Conservation (phyloP, 2,329 filamentous ascomycete species). For the Ophiosphaerella narmari region DNA sequence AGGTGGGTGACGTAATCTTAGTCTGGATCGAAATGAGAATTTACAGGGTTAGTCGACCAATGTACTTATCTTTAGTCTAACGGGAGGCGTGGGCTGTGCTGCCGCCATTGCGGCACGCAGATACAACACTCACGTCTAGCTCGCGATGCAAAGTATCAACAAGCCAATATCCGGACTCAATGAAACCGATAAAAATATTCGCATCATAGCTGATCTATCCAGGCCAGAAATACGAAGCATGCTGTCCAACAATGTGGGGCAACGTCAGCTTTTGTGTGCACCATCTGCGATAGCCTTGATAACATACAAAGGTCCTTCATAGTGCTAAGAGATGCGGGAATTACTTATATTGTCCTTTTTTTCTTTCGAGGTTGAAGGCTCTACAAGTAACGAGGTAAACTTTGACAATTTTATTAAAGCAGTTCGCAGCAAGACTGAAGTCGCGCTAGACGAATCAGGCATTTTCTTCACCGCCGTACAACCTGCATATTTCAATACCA, state of each 20-base stretch:
- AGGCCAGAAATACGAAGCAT: slow-evolving; percentile 47
- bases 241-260: slow-evolving; percentile 51
- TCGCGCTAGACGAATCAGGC: slow-evolving; percentile 50
- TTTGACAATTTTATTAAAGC: slow-evolving; percentile 38
- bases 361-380: slow-evolving; percentile 40
- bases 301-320: slow-evolving; percentile 48
- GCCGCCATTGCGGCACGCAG: slow-evolving; percentile 48
- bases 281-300: too few relatives aligned
- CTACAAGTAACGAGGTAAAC: slow-evolving; percentile 9
- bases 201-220: slow-evolving; percentile 53
- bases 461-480: slow-evolving; percentile 48
- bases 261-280: too few relatives aligned
- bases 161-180: slow-evolving; percentile 51
- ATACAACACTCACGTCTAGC: slow-evolving; percentile 43
- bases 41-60: background rate
- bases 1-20: too few relatives aligned
- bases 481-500: slow-evolving; percentile 53
- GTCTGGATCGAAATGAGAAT: too few relatives aligned
- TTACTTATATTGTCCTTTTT: slow-evolving; percentile 54
- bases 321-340: slow-evolving; percentile 53
- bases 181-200: slow-evolving; percentile 35
- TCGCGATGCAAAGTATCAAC: slow-evolving; percentile 54
- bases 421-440: slow-evolving; percentile 53
- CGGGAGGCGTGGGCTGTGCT: slow-evolving; percentile 52
- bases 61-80: slow-evolving; percentile 55